Evolutionary conservation across 495 filamentous ascomycete species (phyloP).

Genomic region (Aspergillus saccharolyticus): DNA sequence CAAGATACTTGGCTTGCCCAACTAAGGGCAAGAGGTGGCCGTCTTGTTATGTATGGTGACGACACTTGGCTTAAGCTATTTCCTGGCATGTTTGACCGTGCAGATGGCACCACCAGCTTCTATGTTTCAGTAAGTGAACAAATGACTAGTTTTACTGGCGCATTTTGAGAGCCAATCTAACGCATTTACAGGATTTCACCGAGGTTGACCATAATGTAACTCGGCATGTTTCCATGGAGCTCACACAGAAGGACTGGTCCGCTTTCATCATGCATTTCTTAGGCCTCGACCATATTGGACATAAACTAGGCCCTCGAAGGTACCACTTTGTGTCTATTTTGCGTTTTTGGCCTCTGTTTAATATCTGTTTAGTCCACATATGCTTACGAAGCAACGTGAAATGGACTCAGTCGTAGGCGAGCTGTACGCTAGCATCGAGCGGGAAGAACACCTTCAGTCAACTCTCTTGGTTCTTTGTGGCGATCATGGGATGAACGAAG

Average conservation of each 20-base stretch:
- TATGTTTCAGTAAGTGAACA: constrained; percentile 82
- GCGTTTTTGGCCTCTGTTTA: neutral
- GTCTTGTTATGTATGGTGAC: constrained; percentile 92
- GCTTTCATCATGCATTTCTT: constrained; percentile 93
- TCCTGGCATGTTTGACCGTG: constrained; percentile 74
- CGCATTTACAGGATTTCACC: constrained; percentile 73
- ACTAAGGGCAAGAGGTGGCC: constrained; percentile 69
- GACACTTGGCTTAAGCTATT: constrained; percentile 99
- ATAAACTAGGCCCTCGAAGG: constrained; percentile 90
- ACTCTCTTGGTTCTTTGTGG: constrained; percentile 84
- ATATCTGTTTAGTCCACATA: constrained; percentile 43
- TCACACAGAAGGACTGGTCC: constrained; percentile 78
- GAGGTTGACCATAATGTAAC: constrained; percentile 99
- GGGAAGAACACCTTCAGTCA: constrained; percentile 60
- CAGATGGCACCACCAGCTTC: constrained; percentile 93
- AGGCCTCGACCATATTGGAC: constrained; percentile 94
- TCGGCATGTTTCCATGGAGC: constrained; percentile 73
- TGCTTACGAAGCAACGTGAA: constrained; percentile 87
- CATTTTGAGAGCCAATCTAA: constrained; percentile 10
- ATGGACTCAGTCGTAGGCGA: constrained; percentile 81
- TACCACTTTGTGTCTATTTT: constrained; percentile 23
- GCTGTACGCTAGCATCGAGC: constrained; percentile 72
- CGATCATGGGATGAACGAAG: constrained; percentile 99
- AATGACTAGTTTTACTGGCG: neutral
- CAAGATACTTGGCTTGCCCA: constrained; percentile 97